Conservation (phyloP, 1,284 basidiomycete genomes). For the Entoloma clypeatum region DNA sequence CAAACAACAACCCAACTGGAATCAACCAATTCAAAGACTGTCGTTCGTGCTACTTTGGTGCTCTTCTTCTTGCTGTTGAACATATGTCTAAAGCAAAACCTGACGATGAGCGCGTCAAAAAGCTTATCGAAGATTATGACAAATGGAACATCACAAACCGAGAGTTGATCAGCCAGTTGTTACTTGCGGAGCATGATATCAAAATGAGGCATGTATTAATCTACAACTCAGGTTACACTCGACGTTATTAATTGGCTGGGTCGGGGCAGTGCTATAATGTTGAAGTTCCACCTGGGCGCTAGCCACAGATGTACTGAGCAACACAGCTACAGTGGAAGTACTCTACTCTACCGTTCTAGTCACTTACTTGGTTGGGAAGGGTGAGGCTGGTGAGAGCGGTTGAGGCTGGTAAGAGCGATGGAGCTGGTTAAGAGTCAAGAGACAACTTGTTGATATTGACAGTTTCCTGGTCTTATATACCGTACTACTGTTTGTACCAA, state of each 20-base stretch:
- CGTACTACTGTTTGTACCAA: no score
- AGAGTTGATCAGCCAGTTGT: conserved; percentile 1
- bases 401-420: no score
- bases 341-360: no score
- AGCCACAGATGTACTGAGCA: no score
- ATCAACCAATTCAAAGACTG: conserved; percentile 1
- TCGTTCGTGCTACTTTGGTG: background rate
- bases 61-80: background rate
- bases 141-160: background rate
- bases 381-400: no score
- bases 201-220: conserved; percentile 1
- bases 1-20: conserved; percentile 2
- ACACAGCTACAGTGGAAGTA: no score
- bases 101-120: background rate
- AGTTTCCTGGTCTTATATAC: no score
- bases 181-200: conserved; percentile 4
- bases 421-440: no score
- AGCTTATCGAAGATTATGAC: conserved; percentile 1
- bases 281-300: no score
- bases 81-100: background rate
- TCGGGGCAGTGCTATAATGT: conserved; percentile 1
- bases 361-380: no score
- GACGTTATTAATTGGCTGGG: background rate
- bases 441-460: no score
- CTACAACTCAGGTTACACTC: background rate